These are phyloP conservation scores for Oehlia diaphana DNA, from an alignment of 192 early-diverging fungal genomes.

Conservation along the genomic window DNA sequence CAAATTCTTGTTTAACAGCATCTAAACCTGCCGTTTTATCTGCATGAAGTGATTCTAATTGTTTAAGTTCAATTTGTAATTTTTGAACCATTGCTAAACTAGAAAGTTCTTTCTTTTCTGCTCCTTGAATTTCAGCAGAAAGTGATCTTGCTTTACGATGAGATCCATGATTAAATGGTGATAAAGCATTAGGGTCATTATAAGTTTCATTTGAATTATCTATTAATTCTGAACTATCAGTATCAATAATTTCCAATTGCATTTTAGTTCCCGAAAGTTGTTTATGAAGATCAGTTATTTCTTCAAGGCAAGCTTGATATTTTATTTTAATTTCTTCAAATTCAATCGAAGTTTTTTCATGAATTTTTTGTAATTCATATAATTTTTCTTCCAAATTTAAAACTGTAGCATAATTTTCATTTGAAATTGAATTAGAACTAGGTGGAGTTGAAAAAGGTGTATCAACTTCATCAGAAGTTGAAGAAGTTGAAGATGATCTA, in stretches of 20 bases:
- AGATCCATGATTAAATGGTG: not conserved
- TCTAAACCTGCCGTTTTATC: conserved; percentile 27
- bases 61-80: conserved; percentile 31
- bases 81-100: conserved; percentile 28
- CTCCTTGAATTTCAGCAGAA: conserved; percentile 29
- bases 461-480: not conserved
- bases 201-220: not conserved
- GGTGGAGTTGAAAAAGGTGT: conserved; percentile 25
- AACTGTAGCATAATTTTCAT: not conserved
- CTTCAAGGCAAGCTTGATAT: conserved; percentile 20
- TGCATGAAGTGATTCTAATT: conserved; percentile 23
- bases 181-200: not conserved
- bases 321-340: conserved; percentile 17
- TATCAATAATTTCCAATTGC: not conserved
- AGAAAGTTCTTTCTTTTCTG: conserved; percentile 21
- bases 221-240: not conserved
- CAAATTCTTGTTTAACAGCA: conserved; percentile 29
- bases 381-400: conserved; percentile 20
- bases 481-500: conserved; percentile 8
- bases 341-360: conserved; percentile 6
- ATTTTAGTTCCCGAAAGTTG: not conserved
- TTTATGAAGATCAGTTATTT: conserved; percentile 13
- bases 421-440: conserved; percentile 6
- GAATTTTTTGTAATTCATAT: conserved; percentile 19
- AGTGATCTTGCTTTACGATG: conserved; percentile 29